Evolutionary conservation across 371 early-diverging fungal species (phyloP).

Genomic region (Mucor piriformis): DNA sequence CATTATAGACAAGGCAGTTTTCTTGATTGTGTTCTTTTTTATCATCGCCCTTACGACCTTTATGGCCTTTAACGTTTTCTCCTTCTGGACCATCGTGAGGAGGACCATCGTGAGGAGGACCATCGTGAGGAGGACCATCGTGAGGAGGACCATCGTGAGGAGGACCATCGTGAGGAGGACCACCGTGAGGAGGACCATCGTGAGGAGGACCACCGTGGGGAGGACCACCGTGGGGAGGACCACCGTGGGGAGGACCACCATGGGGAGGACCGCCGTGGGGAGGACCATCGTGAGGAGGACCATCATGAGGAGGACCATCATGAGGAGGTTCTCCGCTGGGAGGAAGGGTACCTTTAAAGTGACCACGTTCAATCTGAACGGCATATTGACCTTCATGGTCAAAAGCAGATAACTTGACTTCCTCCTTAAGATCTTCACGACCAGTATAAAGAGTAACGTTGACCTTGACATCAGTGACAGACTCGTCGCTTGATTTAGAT

Average conservation of each 20-base stretch:
- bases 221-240: not conserved
- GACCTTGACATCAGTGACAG: constrained; percentile 21
- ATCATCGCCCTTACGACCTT: constrained; percentile 1
- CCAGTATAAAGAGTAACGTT: constrained; percentile 29
- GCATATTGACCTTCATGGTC: constrained; percentile 33
- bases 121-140: too few species aligned
- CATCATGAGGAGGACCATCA: not conserved
- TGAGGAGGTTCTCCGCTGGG: not conserved
- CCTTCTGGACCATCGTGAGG: not conserved
- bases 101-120: not conserved
- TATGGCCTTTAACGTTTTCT: not conserved
- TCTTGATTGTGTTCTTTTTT: constrained; percentile 5
- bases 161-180: not conserved
- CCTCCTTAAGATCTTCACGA: constrained; percentile 11
- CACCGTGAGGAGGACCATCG: constrained; percentile 3
- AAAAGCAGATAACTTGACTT: constrained; percentile 28
- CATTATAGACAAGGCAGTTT: constrained; percentile 28
- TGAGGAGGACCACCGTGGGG: constrained; percentile 1
- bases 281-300: not conserved
- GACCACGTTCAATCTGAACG: constrained; percentile 33
- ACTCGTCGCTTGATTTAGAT: constrained; percentile 12
- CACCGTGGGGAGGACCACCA: not conserved
- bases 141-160: too few species aligned
- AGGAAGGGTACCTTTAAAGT: constrained; percentile 5
- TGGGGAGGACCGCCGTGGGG: not conserved